Evolutionary conservation across 768 basidiomycete genomes (phyloP).

Genomic region (Pleurotus citrinopileatus): DNA sequence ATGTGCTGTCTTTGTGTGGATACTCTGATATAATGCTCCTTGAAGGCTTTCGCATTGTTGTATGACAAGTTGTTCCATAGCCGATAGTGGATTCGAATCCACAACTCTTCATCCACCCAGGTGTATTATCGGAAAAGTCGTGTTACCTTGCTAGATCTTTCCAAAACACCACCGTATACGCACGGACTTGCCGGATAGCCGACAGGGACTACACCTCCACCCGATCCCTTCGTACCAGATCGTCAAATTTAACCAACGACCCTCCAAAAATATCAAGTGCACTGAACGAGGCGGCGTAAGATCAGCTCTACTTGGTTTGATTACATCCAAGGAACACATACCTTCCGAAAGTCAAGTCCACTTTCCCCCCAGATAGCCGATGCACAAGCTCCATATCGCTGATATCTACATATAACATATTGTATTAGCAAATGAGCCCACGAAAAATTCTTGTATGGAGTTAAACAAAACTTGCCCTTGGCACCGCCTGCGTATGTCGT

Average conservation of each 20-base stretch:
- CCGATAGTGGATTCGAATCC: too few species aligned
- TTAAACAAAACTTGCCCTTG: constrained; percentile 50
- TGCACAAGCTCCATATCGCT: constrained; percentile 82
- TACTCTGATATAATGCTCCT: too few species aligned
- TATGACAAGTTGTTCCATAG: too few species aligned
- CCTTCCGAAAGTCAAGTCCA: constrained; percentile 89
- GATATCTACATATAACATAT: constrained; percentile 68
- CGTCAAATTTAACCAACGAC: constrained; percentile 55
- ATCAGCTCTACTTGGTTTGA: background rate
- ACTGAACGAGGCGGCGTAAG: constrained; percentile 28
- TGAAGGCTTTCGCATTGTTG: too few species aligned
- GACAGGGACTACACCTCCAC: too few species aligned
- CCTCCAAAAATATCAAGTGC: constrained; percentile 75
- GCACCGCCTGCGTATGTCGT: constrained; percentile 98
- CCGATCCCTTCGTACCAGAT: constrained; percentile 38
- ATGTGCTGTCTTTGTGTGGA: background rate
- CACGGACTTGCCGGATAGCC: too few species aligned
- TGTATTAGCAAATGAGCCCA: background rate
- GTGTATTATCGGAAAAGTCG: too few species aligned
- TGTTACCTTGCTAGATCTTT: too few species aligned
- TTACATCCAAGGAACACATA: constrained; percentile 18
- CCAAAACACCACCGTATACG: too few species aligned
- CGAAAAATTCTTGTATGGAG: background rate
- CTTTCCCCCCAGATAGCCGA: constrained; percentile 72
- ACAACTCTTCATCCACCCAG: too few species aligned